Percentiles rank a stretch among this genome's conserved stretches.
Conservation (phyloP, 2,329 filamentous ascomycete genomes). For the Davidsoniella australis region DNA sequence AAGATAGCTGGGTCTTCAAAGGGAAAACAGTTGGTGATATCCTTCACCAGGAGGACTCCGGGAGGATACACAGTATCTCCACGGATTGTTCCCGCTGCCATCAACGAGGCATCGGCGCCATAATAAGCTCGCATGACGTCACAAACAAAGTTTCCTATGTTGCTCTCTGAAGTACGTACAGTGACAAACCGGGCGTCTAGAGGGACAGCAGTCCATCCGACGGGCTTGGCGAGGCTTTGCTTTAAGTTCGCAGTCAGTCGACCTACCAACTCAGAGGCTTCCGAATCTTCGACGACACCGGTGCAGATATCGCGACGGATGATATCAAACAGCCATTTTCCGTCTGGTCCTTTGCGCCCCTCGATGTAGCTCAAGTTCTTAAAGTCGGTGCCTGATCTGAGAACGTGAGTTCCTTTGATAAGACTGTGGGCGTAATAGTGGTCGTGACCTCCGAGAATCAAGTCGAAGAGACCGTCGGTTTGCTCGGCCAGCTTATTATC, state of each 20-base stretch:
- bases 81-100: conserved; percentile 72
- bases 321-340: conserved; percentile 62
- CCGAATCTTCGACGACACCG: conserved; percentile 30
- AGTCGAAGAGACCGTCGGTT: conserved; percentile 57
- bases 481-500: conserved; percentile 71
- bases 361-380: conserved; percentile 85
- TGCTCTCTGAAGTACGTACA: conserved; percentile 60
- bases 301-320: conserved; percentile 56
- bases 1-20: conserved; percentile 84
- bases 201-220: conserved; percentile 68
- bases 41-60: conserved; percentile 58
- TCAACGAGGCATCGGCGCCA: conserved; percentile 61
- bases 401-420: conserved; percentile 63
- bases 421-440: conserved; percentile 70
- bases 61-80: conserved; percentile 81
- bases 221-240: conserved; percentile 60
- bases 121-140: conserved; percentile 82
- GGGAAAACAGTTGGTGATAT: conserved; percentile 78
- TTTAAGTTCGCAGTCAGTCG: conserved; percentile 57
- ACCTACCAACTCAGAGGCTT: conserved; percentile 16
- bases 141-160: conserved; percentile 79
- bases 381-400: conserved; percentile 83
- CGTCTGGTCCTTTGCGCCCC: conserved; percentile 32
- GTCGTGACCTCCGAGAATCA: conserved; percentile 78
- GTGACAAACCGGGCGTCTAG: conserved; percentile 78